These are phyloP conservation scores for Saccharum hybrid DNA, from an alignment of 202 grass and related monocot genomes.

Conservation along the genomic window DNA sequence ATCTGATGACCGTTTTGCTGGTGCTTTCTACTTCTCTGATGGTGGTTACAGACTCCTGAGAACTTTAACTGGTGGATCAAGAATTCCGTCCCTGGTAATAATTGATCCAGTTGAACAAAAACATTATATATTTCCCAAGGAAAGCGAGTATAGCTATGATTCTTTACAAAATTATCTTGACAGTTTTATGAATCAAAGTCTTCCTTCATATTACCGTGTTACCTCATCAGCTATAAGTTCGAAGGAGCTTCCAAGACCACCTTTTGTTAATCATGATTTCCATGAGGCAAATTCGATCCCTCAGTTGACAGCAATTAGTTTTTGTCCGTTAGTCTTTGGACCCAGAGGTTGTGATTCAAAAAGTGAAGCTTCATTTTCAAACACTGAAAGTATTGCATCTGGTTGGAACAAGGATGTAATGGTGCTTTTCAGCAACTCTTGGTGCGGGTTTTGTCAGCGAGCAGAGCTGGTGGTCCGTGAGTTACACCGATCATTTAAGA, in stretches of 20 bases:
- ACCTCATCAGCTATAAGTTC: slow-evolving; percentile 43
- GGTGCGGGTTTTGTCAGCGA: slow-evolving; percentile 97
- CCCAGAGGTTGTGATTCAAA: slow-evolving; percentile 58
- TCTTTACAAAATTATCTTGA: slow-evolving; percentile 78
- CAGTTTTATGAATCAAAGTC: slow-evolving; percentile 72
- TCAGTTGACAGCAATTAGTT: slow-evolving; percentile 63
- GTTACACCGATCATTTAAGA: slow-evolving; percentile 75
- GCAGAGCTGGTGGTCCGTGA: slow-evolving; percentile 85
- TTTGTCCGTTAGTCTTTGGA: slow-evolving; percentile 77
- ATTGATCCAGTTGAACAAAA: slow-evolving; percentile 75
- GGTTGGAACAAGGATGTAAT: slow-evolving; percentile 87
- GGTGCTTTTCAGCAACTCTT: slow-evolving; percentile 94
- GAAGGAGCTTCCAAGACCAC: slow-evolving; percentile 80
- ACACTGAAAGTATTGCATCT: slow-evolving; percentile 47
- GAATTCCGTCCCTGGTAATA: slow-evolving; percentile 83
- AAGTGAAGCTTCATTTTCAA: slow-evolving; percentile 42
- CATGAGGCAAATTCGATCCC: slow-evolving; percentile 87
- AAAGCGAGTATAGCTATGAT: slow-evolving; percentile 63
- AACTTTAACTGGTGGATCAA: slow-evolving; percentile 79
- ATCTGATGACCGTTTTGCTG: slow-evolving; percentile 52
- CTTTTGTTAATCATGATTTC: slow-evolving; percentile 90
- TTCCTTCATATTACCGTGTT: slow-evolving; percentile 64
- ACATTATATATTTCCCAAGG: slow-evolving; percentile 71
- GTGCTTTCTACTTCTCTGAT: slow-evolving; percentile 87
- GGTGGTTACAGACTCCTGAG: slow-evolving; percentile 72